Evolutionary conservation across 208 protist genomes (phyloP), one percentile per base, ranked within the genome.

Genomic region (Jaenimonas drosophilae): DNA sequence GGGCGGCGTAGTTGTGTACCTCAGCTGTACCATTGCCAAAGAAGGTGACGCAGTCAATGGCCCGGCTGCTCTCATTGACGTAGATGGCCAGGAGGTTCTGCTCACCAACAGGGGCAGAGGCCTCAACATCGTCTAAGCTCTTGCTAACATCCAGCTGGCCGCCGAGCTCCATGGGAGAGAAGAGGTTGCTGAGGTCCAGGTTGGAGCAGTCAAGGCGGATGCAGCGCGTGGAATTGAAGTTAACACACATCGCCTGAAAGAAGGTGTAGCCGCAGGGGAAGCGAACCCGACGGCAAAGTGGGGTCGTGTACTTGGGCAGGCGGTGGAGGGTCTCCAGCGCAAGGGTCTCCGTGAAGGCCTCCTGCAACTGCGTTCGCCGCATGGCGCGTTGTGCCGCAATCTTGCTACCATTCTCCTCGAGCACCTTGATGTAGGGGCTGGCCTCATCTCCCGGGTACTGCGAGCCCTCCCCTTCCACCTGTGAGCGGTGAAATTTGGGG

Each of bases 1-100:
- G 49, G 16, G 69, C 59, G 40, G 59, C 54, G 50, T 88, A 86
- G 62, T 95, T 77, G 64, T 89, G 60, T 20, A 84, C 56, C 24
- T 88, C 70, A 12, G 82, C 75, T 3, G 54, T 36, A 29, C 65
- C 71, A 44, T 82, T 86, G 21, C 87, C 87, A 52, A 92, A 71
- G 58, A 88, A 95, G n/a, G 70, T 50, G 29, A 91, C 49, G 25
- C 59, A 70, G 51, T 92, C 80, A 43, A 95, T 89, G 17, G 58
- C 54, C 20, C 71, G 73, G 1, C 64, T 81, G 21, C 54, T 46
- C 19, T 58, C 41, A 57, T 91, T 83, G 14, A 91, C 45, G 46
- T 78, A 91, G 33, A 91, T 69, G 0, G 61, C 60, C 43, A 91
- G 49, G 38, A 83, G 54, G 39, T 67, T 60, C 33, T 78, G 70